Evolutionary conservation across 2,329 filamentous ascomycete species (phyloP).

Genomic region (Penicillium glabrum): DNA sequence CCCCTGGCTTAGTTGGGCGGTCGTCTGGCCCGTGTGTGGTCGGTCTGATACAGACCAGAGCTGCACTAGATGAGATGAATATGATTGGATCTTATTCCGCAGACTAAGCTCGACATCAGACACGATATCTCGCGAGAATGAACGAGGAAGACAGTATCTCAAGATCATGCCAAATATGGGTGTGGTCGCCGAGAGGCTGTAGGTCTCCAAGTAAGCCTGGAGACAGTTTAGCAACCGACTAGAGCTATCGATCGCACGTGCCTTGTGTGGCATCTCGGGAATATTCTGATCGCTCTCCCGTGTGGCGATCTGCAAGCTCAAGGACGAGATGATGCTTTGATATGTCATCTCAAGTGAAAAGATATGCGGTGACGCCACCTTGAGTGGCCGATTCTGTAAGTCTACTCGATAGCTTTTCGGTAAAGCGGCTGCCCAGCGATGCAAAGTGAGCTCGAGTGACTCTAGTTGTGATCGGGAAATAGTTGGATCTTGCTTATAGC

Average conservation of each 20-base stretch:
- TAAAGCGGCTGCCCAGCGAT: slow-evolving; percentile 32
- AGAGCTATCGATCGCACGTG: slow-evolving; percentile 35
- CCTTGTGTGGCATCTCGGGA: slow-evolving; percentile 19
- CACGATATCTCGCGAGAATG: slow-evolving; percentile 3
- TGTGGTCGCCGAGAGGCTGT: slow-evolving; percentile 40
- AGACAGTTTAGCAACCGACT: slow-evolving; percentile 37
- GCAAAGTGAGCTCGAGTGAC: slow-evolving; percentile 30
- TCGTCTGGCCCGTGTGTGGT: background rate
- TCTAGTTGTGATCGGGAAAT: slow-evolving; percentile 28
- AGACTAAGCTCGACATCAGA: slow-evolving; percentile 28
- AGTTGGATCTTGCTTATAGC: slow-evolving; percentile 22
- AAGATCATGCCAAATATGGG: slow-evolving; percentile 45
- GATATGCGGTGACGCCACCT: slow-evolving; percentile 31
- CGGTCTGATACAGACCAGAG: slow-evolving; percentile 26
- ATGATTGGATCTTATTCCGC: slow-evolving; percentile 27
- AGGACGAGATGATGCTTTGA: slow-evolving; percentile 25
- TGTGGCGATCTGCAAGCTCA: slow-evolving; percentile 27
- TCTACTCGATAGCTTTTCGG: slow-evolving; percentile 32
- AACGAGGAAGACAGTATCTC: slow-evolving; percentile 30
- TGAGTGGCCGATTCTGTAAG: slow-evolving; percentile 23
- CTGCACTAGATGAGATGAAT: slow-evolving; percentile 29
- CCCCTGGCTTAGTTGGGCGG: background rate
- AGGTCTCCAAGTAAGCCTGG: slow-evolving; percentile 41
- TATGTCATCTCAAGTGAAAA: slow-evolving; percentile 37
- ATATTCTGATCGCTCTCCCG: slow-evolving; percentile 24